phyloP scores from a whole-genome alignment of 2,329 filamentous ascomycete genomes.

The Aciculosporium take region DNA sequence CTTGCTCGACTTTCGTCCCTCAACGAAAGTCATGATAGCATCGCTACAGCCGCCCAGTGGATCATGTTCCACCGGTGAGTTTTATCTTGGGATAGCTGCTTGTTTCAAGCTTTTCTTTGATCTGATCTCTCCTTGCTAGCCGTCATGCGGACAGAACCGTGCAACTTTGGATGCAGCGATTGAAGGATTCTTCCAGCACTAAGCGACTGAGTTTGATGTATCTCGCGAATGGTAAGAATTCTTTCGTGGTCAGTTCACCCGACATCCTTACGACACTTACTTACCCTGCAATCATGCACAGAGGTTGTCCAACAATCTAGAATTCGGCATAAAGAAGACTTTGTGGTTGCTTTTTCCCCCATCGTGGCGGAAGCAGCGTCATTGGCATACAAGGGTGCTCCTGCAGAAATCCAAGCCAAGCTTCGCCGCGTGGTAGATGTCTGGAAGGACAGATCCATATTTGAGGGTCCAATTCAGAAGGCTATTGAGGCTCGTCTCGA shows the following conservation, averaged over 20 bases:
- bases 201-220: slow-evolving; percentile 88
- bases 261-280: not conserved
- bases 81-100: not conserved
- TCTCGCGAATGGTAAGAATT: slow-evolving; percentile 69
- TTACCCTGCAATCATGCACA: slow-evolving; percentile 22
- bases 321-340: slow-evolving; percentile 82
- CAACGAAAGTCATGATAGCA: slow-evolving; percentile 95
- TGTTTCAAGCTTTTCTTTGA: slow-evolving; percentile 1
- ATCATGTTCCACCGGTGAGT: slow-evolving; percentile 93
- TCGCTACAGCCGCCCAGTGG: slow-evolving; percentile 94
- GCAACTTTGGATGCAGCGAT: slow-evolving; percentile 76
- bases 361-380: slow-evolving; percentile 83
- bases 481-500: slow-evolving; percentile 68
- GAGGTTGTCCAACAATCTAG: slow-evolving; percentile 96
- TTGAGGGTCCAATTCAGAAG: slow-evolving; percentile 64
- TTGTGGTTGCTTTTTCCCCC: slow-evolving; percentile 80
- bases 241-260: not conserved
- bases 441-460: slow-evolving; percentile 78
- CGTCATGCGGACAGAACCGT: slow-evolving; percentile 86
- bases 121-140: slow-evolving; percentile 31
- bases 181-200: slow-evolving; percentile 73
- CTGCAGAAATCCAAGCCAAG: slow-evolving; percentile 75
- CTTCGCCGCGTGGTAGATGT: slow-evolving; percentile 83
- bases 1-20: slow-evolving; percentile 87
- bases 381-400: slow-evolving; percentile 79